These are phyloP conservation scores for Phanerodontia chrysosporium DNA, from an alignment of 768 basidiomycete species.

Conservation along the genomic window DNA sequence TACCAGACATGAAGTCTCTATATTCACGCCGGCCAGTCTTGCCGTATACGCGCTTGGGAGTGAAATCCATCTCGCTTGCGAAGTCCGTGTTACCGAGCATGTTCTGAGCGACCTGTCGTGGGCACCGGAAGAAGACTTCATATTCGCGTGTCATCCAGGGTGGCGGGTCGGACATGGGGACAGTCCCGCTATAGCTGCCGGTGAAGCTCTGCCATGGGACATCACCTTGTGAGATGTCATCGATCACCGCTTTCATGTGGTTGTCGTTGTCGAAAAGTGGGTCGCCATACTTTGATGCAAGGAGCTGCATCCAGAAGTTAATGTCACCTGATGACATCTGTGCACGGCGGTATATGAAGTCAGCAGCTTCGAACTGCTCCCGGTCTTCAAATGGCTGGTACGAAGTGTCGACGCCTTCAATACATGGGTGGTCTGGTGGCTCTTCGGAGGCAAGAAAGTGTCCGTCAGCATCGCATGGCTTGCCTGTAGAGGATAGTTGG, in stretches of 20 bases:
- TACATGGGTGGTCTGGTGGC: background rate
- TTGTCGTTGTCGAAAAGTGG: slow-evolving; percentile 1
- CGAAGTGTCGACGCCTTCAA: background rate
- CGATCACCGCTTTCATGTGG: slow-evolving; percentile 12
- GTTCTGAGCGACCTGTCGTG: too few species aligned
- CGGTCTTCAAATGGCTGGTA: slow-evolving; percentile 2
- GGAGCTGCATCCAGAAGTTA: slow-evolving; percentile 3
- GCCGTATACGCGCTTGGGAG: too few species aligned
- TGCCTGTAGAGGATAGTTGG: background rate
- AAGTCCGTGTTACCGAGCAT: too few species aligned
- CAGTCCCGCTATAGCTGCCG: too few species aligned
- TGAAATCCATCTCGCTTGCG: too few species aligned
- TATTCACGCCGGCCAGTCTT: too few species aligned
- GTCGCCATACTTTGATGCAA: background rate
- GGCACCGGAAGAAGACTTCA: too few species aligned
- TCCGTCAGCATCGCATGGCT: background rate
- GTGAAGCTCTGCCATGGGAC: too few species aligned
- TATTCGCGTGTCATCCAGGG: too few species aligned
- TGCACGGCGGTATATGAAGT: background rate
- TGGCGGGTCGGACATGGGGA: too few species aligned
- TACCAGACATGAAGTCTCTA: too few species aligned
- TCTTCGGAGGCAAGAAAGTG: background rate
- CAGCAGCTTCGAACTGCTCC: background rate
- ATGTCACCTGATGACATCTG: background rate
- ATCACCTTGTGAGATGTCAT: too few species aligned